Evolutionary conservation across 2,329 filamentous ascomycete species (phyloP).

Genomic region (Tolypocladium guangdongense): DNA sequence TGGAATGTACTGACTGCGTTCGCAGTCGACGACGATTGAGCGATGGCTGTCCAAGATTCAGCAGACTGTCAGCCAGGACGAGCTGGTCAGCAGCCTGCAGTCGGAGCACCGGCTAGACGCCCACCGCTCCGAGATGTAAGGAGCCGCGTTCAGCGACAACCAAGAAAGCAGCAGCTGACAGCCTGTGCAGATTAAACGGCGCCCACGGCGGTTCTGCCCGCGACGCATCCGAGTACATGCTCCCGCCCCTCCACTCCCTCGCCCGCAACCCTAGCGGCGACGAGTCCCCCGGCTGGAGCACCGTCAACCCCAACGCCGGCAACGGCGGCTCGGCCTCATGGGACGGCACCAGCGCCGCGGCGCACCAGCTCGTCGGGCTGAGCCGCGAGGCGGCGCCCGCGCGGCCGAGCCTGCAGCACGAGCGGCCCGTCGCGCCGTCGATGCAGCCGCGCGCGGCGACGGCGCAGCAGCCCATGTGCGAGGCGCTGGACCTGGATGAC

Average conservation of each 20-base stretch:
- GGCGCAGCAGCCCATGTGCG: slow-evolving; percentile 18
- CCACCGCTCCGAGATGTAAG: slow-evolving; percentile 10
- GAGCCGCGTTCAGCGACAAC: not conserved
- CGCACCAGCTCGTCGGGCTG: slow-evolving; percentile 14
- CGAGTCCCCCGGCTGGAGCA: slow-evolving; percentile 10
- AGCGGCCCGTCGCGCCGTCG: slow-evolving; percentile 20
- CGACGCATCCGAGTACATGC: slow-evolving; percentile 8
- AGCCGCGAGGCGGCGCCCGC: slow-evolving; percentile 12
- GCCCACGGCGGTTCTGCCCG: not conserved
- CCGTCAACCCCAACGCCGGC: slow-evolving; percentile 9
- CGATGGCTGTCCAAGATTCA: slow-evolving; percentile 28
- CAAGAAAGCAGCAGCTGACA: not conserved
- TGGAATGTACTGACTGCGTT: not conserved
- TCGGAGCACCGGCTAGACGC: slow-evolving; percentile 11
- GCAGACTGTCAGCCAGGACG: slow-evolving; percentile 13
- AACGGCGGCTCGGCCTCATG: slow-evolving; percentile 9
- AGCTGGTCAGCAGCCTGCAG: slow-evolving; percentile 9
- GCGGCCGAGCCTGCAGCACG: slow-evolving; percentile 24
- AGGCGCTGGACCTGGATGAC: slow-evolving; percentile 26
- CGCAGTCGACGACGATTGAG: slow-evolving; percentile 25
- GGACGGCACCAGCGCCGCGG: slow-evolving; percentile 15
- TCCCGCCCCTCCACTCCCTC: slow-evolving; percentile 12
- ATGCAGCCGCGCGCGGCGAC: slow-evolving; percentile 6
- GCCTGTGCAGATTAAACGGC: slow-evolving; percentile 5
- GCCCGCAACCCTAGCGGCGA: slow-evolving; percentile 7